A percentile compares a stretch with the other conserved stretches of the same genome.
phyloP scores from a whole-genome alignment of 208 protist species.

The Crithidia bombi region DNA sequence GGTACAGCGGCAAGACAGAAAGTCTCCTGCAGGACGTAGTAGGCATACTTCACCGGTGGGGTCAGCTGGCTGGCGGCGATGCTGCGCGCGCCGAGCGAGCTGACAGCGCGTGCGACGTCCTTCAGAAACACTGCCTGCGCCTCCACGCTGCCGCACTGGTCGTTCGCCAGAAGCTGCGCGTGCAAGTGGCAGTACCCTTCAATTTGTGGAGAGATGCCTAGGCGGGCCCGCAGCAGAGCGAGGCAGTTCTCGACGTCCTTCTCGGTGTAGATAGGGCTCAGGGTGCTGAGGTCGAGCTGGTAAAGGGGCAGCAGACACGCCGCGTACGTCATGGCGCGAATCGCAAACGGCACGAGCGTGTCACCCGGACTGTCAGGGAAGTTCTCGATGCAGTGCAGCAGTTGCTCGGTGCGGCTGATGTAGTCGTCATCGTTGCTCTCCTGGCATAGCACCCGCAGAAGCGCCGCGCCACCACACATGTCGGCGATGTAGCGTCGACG shows the following conservation, averaged over 20 bases:
- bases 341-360: slow-evolving; percentile 44
- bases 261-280: slow-evolving; percentile 31
- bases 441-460: slow-evolving; percentile 36
- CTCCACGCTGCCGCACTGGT: slow-evolving; percentile 37
- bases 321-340: slow-evolving; percentile 62
- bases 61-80: slow-evolving; percentile 39
- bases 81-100: slow-evolving; percentile 21
- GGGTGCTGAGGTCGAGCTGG: slow-evolving; percentile 32
- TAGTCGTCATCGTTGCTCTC: slow-evolving; percentile 49
- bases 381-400: slow-evolving; percentile 36
- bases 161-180: slow-evolving; percentile 62
- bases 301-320: slow-evolving; percentile 55
- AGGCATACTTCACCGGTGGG: slow-evolving; percentile 66
- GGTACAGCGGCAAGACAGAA: slow-evolving; percentile 53
- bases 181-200: slow-evolving; percentile 71
- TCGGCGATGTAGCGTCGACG: slow-evolving; percentile 18
- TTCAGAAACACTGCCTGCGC: slow-evolving; percentile 46
- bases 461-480: slow-evolving; percentile 30
- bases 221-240: slow-evolving; percentile 26
- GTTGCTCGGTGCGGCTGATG: slow-evolving; percentile 33
- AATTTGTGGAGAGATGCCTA: slow-evolving; percentile 45
- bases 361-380: slow-evolving; percentile 36
- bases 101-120: slow-evolving; percentile 42
- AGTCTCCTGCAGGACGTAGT: slow-evolving; percentile 77
- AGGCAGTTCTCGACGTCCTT: slow-evolving; percentile 36